Evolutionary conservation across 192 early-diverging fungal species (phyloP).

Genomic region (Anaeromyces robustus): DNA sequence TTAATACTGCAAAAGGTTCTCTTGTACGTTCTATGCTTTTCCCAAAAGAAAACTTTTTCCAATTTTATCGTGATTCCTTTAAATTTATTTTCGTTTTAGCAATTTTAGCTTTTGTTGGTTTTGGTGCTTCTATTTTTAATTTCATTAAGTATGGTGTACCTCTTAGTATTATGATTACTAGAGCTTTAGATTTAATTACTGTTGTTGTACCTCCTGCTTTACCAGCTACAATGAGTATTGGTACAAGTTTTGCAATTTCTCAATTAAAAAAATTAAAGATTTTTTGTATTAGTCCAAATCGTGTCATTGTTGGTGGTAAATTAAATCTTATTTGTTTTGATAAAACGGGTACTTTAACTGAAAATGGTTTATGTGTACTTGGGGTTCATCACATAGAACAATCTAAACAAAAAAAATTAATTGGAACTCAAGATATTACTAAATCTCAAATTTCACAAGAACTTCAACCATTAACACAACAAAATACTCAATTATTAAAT

Average conservation of each 20-base stretch:
- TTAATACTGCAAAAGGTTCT: conserved; percentile 93
- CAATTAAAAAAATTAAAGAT: conserved; percentile 69
- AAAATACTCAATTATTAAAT: too few relatives aligned
- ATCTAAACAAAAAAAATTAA: too few relatives aligned
- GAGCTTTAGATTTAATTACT: conserved; percentile 92
- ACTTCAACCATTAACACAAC: too few relatives aligned
- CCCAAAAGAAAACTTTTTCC: conserved; percentile 89
- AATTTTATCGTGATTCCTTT: conserved; percentile 93
- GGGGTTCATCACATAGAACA: conserved; percentile 56
- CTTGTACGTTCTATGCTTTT: conserved; percentile 90
- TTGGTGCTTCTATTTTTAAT: conserved; percentile 67
- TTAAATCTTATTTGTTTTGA: conserved; percentile 95
- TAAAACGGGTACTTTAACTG: conserved; percentile 94
- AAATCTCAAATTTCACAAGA: too few relatives aligned
- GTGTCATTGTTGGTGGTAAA: conserved; percentile 95
- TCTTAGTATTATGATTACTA: conserved; percentile 51
- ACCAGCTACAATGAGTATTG: conserved; percentile 95
- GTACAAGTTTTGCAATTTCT: conserved; percentile 84
- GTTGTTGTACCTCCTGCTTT: conserved; percentile 95
- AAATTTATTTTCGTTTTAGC: conserved; percentile 86
- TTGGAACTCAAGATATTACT: too few relatives aligned
- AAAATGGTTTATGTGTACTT: conserved; percentile 87
- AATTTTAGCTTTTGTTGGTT: conserved; percentile 68
- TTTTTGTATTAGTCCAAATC: conserved; percentile 74
- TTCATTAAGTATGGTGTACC: conserved; percentile 69